phyloP scores from a whole-genome alignment of 495 filamentous ascomycete genomes.

The Evernia prunastri region DNA sequence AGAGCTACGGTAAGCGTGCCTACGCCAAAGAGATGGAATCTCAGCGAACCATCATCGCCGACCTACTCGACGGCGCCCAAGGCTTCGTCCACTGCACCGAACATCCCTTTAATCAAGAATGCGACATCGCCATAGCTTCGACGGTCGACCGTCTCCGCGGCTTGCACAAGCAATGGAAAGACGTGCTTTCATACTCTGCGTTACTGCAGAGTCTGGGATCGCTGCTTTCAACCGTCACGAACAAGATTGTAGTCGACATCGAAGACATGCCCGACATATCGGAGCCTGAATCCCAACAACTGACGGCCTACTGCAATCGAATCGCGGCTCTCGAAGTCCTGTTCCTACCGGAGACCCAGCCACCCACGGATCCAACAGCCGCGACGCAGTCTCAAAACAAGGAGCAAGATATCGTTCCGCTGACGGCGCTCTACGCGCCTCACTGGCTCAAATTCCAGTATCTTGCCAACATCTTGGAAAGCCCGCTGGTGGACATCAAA shows the following conservation, averaged over 20 bases:
- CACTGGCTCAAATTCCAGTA: slow-evolving; percentile 90
- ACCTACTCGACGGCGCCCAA: slow-evolving; percentile 73
- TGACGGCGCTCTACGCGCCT: slow-evolving; percentile 71
- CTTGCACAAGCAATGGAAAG: slow-evolving; percentile 67
- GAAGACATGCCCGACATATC: slow-evolving; percentile 82
- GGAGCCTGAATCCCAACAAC: slow-evolving; percentile 74
- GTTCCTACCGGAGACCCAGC: slow-evolving; percentile 54
- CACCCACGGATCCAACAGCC: slow-evolving; percentile 21
- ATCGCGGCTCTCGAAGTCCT: slow-evolving; percentile 68
- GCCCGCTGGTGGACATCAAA: slow-evolving; percentile 79
- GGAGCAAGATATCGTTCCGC: slow-evolving; percentile 44
- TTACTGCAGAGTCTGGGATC: slow-evolving; percentile 80
- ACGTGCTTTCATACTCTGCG: slow-evolving; percentile 73
- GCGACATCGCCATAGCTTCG: slow-evolving; percentile 63
- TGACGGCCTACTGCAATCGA: slow-evolving; percentile 64
- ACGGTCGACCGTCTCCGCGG: slow-evolving; percentile 61
- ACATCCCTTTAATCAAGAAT: slow-evolving; percentile 55
- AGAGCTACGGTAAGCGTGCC: slow-evolving; percentile 71
- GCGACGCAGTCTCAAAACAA: slow-evolving; percentile 23
- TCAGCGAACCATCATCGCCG: slow-evolving; percentile 74
- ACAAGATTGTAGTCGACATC: slow-evolving; percentile 75
- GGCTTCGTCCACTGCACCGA: slow-evolving; percentile 58
- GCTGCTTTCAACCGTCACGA: slow-evolving; percentile 70
- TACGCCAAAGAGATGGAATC: slow-evolving; percentile 83
- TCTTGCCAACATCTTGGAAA: slow-evolving; percentile 81